phyloP scores from a whole-genome alignment of 805 yeast species.

The Candida ficus region DNA sequence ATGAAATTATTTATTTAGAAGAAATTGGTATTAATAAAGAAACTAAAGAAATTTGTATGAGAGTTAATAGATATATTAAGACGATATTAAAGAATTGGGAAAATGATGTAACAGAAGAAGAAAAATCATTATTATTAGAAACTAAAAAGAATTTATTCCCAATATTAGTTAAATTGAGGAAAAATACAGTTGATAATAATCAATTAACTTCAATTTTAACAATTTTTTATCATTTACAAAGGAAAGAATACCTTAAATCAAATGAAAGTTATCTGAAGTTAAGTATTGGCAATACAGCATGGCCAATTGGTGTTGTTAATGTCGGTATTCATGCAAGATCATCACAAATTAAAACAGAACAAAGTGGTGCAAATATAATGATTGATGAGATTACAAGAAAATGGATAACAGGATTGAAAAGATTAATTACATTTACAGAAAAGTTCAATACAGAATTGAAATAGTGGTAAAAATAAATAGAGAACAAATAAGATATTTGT shows the following conservation, averaged over 20 bases:
- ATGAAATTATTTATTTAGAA: constrained; percentile 13
- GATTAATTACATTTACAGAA: constrained; percentile 54
- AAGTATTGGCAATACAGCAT: constrained; percentile 83
- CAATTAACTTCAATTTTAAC: constrained; percentile 53
- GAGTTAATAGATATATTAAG: constrained; percentile 26
- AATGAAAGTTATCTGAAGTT: constrained; percentile 67
- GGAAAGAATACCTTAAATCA: constrained; percentile 43
- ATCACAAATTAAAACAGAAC: constrained; percentile 53
- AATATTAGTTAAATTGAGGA: constrained; percentile 48
- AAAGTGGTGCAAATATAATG: constrained; percentile 67
- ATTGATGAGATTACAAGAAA: constrained; percentile 66
- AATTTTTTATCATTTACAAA: constrained; percentile 56
- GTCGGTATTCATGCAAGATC: constrained; percentile 78
- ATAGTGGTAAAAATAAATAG: too few species aligned
- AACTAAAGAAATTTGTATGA: constrained; percentile 15
- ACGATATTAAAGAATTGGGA: constrained; percentile 34
- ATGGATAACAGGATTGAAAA: constrained; percentile 73
- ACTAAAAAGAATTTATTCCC: constrained; percentile 48
- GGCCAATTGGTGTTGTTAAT: constrained; percentile 84
- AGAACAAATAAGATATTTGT: too few species aligned
- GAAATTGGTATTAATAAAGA: constrained; percentile 11
- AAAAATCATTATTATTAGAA: constrained; percentile 30
- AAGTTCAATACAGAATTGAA: too few species aligned
- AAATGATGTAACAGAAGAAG: constrained; percentile 14
- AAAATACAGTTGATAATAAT: constrained; percentile 32